Evolutionary conservation across 1,139 yeast genomes (phyloP).

Genomic region (Geotrichum bryndzae): DNA sequence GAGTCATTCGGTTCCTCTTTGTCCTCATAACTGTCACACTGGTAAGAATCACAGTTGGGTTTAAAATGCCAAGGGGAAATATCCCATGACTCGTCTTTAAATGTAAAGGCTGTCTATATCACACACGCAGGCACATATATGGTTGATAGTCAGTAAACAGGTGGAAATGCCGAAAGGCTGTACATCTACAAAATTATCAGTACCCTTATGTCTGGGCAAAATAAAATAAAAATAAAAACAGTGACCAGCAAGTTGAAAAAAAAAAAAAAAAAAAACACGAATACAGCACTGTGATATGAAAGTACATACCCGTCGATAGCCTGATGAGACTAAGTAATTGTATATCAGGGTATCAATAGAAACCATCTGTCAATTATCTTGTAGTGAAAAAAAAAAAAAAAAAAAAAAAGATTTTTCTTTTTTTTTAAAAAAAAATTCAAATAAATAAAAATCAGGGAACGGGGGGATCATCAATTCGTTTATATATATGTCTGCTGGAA

Average conservation of each 20-base stretch:
- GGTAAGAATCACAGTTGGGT: not conserved
- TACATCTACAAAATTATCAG: not conserved
- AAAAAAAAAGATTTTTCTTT: too few relatives aligned
- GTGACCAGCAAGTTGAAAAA: not conserved
- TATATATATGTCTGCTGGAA: too few relatives aligned
- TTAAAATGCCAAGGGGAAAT: not conserved
- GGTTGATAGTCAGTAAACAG: not conserved
- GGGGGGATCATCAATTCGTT: too few relatives aligned
- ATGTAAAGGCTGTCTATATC: not conserved
- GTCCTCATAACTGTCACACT: not conserved
- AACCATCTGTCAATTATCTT: not conserved
- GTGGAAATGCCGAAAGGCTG: not conserved
- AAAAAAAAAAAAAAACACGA: too few relatives aligned
- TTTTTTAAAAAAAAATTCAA: too few relatives aligned
- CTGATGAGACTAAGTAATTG: not conserved
- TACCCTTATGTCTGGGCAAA: not conserved
- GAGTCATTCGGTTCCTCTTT: not conserved
- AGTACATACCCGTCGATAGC: not conserved
- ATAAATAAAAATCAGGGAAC: too few relatives aligned
- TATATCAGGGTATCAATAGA: not conserved
- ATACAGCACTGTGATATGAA: too few relatives aligned
- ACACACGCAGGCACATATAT: too few relatives aligned
- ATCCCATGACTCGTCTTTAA: not conserved
- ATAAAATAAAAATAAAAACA: too few relatives aligned
- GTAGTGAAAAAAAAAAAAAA: not conserved